Evolutionary conservation across 805 yeast species (phyloP).

Genomic region (Lipomyces lipofer): DNA sequence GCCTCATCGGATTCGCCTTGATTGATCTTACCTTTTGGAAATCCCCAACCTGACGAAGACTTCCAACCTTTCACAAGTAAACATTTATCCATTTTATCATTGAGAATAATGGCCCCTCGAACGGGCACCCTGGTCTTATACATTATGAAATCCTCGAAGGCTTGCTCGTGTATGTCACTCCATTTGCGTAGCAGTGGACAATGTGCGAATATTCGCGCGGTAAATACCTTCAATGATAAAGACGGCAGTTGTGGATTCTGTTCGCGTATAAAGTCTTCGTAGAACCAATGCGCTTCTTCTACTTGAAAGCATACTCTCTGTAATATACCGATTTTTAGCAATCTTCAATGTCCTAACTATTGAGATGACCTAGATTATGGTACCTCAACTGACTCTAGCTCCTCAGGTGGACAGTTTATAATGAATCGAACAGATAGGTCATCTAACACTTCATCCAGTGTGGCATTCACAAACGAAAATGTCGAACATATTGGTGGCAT

Average conservation of each 20-base stretch:
- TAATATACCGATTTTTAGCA: no score
- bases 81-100: constrained; percentile 57
- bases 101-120: constrained; percentile 89
- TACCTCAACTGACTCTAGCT: constrained; percentile 67
- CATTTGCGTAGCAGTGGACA: constrained; percentile 50
- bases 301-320: constrained; percentile 85
- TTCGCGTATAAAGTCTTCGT: constrained; percentile 75
- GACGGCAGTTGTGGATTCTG: constrained; percentile 74
- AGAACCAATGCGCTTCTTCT: constrained; percentile 99
- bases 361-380: no score
- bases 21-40: constrained; percentile 95
- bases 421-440: constrained; percentile 88
- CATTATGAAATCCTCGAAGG: constrained; percentile 72
- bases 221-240: constrained; percentile 74
- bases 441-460: constrained; percentile 73
- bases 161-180: constrained; percentile 49
- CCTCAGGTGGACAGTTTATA: constrained; percentile 89
- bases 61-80: constrained; percentile 83
- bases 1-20: constrained; percentile 85
- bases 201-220: constrained; percentile 74
- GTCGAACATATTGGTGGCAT: constrained; percentile 17
- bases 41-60: constrained; percentile 78
- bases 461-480: constrained; percentile 53
- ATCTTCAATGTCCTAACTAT: no score
- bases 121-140: constrained; percentile 93